A percentile compares a stretch with the other conserved stretches of the same genome.
Conservation (phyloP, 2,329 filamentous ascomycete species). For the Saccharata proteae region DNA sequence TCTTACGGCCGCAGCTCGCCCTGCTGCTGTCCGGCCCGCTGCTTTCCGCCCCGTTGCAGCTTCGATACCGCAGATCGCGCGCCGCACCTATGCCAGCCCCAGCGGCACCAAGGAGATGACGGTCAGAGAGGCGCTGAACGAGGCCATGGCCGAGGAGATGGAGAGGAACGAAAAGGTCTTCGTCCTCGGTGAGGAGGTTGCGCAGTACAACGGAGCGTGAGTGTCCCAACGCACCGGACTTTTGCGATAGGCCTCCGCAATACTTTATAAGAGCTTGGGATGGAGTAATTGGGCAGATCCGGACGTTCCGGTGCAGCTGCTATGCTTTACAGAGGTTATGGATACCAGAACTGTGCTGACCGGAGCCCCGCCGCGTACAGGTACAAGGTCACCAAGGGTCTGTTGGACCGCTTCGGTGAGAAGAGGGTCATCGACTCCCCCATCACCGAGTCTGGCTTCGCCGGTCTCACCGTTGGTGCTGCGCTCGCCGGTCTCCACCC, state of each 20-base stretch:
- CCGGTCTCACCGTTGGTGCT: constrained; percentile 84
- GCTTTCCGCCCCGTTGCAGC: constrained; percentile 38
- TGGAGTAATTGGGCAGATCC: constrained; percentile 2
- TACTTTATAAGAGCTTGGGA: neutral
- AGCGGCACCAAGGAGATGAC: constrained; percentile 79
- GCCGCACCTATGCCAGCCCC: constrained; percentile 45
- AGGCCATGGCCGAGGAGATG: constrained; percentile 95
- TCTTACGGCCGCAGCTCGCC: constrained; percentile 45
- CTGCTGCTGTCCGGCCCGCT: constrained; percentile 39
- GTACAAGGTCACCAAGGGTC: constrained; percentile 98
- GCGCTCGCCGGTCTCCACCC: constrained; percentile 90
- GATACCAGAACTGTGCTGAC: constrained; percentile 23
- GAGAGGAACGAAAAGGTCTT: constrained; percentile 92
- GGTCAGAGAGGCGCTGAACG: constrained; percentile 92
- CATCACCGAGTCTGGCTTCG: constrained; percentile 95
- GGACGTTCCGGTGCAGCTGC: neutral
- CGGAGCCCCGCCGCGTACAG: constrained; percentile 23
- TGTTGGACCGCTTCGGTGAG: constrained; percentile 92
- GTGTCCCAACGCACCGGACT: constrained; percentile 17
- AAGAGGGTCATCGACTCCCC: constrained; percentile 96
- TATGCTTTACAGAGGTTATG: neutral
- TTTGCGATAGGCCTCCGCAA: constrained; percentile 1
- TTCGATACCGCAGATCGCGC: constrained; percentile 35
- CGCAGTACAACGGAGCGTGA: constrained; percentile 95
- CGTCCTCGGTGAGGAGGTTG: constrained; percentile 92